These are phyloP conservation scores for Rhinocladiella mackenziei DNA, from an alignment of 2,329 filamentous ascomycete genomes.

Conservation along the genomic window DNA sequence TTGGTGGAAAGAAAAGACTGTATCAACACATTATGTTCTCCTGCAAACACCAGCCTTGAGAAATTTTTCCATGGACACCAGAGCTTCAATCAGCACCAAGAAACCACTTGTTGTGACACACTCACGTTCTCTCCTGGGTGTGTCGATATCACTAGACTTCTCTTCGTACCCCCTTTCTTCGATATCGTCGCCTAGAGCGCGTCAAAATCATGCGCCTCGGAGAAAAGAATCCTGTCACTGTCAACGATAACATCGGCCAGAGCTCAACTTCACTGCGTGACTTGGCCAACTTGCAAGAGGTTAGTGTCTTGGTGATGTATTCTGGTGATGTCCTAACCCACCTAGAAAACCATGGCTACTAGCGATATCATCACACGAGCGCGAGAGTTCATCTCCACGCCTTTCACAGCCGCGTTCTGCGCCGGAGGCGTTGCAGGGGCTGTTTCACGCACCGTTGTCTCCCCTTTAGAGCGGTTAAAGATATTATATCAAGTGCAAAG, in stretches of 20 bases:
- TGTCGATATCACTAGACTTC: neutral
- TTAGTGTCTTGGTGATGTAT: conserved; percentile 13
- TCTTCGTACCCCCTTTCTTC: neutral
- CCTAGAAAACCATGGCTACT: conserved; percentile 24
- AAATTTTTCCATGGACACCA: conserved; percentile 27
- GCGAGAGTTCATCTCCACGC: conserved; percentile 62
- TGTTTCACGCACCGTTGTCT: conserved; percentile 96
- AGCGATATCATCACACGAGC: conserved; percentile 29
- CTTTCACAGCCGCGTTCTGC: conserved; percentile 85
- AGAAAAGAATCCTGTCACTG: conserved; percentile 25
- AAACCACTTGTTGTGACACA: conserved; percentile 17
- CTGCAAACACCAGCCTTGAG: conserved; percentile 15
- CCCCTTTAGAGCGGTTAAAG: conserved; percentile 90
- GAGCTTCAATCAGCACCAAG: conserved; percentile 8
- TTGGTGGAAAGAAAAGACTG: conserved; percentile 3
- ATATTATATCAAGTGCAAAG: conserved; percentile 98
- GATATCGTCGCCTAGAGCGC: conserved; percentile 5
- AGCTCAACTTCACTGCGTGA: conserved; percentile 21
- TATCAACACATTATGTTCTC: conserved; percentile 15
- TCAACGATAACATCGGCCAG: conserved; percentile 23
- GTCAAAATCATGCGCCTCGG: conserved; percentile 24
- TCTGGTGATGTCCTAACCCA: conserved; percentile 9
- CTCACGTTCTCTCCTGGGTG: conserved; percentile 4
- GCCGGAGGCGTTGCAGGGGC: conserved; percentile 91
- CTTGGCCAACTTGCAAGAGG: conserved; percentile 24